These are phyloP conservation scores for Spongospora subterranea DNA, from an alignment of 208 protist genomes.

Conservation along the genomic window DNA sequence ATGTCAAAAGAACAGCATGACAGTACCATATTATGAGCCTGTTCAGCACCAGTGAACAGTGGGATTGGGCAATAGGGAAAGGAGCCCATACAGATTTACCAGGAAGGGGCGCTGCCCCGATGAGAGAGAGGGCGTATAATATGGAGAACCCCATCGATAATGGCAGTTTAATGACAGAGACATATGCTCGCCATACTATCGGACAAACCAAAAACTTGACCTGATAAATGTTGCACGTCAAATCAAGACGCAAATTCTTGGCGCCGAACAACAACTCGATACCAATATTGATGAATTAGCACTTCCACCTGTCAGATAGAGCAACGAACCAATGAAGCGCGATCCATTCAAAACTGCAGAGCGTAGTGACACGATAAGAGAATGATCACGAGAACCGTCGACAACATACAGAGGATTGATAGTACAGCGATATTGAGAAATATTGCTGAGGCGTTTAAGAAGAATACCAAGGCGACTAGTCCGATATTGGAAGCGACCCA, in stretches of 20 bases:
- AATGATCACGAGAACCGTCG: neutral
- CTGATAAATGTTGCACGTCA: no score
- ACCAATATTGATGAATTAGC: neutral
- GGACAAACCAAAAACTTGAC: slow-evolving; percentile 14
- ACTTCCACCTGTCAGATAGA: slow-evolving; percentile 23
- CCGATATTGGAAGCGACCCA: slow-evolving; percentile 15
- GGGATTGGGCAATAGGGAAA: neutral
- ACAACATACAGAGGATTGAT: slow-evolving; percentile 22
- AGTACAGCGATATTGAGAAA: neutral
- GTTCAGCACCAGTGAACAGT: neutral
- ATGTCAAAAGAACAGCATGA: neutral
- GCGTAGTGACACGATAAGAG: neutral
- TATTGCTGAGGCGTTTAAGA: neutral
- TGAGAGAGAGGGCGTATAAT: neutral
- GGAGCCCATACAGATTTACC: neutral
- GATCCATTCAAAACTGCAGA: slow-evolving; percentile 23
- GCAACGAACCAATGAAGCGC: slow-evolving; percentile 18
- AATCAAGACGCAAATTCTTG: no score
- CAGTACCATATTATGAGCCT: neutral
- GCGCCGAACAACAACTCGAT: no score
- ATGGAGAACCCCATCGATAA: neutral
- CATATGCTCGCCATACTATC: neutral
- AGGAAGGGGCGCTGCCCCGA: neutral
- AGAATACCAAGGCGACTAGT: slow-evolving; percentile 21
- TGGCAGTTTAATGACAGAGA: neutral